Conservation (phyloP, 768 basidiomycete genomes). For the Boletus subcaerulescens region DNA sequence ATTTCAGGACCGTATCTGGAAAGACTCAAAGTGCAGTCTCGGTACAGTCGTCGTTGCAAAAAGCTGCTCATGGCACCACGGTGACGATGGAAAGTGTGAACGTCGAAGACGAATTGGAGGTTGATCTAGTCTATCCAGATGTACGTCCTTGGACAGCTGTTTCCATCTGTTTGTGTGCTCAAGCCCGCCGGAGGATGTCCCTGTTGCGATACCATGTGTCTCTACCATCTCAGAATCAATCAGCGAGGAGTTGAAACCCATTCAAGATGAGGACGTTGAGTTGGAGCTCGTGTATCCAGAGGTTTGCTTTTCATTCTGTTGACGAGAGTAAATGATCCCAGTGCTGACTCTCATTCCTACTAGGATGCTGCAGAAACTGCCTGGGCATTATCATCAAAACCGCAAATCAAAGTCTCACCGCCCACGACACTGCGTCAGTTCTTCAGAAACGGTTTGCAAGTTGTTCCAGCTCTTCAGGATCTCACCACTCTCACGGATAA, state of each 20-base stretch:
- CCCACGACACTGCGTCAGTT: not conserved
- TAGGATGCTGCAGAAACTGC: constrained; percentile 8
- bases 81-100: not conserved
- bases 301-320: not conserved
- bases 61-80: not conserved
- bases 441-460: not conserved
- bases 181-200: constrained; percentile 4
- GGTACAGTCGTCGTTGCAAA: not conserved
- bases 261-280: constrained; percentile 5
- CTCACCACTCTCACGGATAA: not conserved
- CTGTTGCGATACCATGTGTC: not conserved
- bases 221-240: not conserved
- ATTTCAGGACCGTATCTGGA: no score
- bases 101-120: constrained; percentile 2
- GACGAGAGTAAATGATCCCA: not conserved
- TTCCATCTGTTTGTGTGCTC: not conserved
- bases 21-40: not conserved
- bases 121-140: constrained; percentile 24
- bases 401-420: not conserved
- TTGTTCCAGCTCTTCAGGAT: constrained; percentile 2
- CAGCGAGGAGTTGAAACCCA: no score
- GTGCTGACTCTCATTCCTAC: not conserved
- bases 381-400: not conserved
- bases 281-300: constrained; percentile 19
- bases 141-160: constrained; percentile 2